Evolutionary conservation across 2,329 filamentous ascomycete genomes (phyloP).

Genomic region (Scytalidium sp.): DNA sequence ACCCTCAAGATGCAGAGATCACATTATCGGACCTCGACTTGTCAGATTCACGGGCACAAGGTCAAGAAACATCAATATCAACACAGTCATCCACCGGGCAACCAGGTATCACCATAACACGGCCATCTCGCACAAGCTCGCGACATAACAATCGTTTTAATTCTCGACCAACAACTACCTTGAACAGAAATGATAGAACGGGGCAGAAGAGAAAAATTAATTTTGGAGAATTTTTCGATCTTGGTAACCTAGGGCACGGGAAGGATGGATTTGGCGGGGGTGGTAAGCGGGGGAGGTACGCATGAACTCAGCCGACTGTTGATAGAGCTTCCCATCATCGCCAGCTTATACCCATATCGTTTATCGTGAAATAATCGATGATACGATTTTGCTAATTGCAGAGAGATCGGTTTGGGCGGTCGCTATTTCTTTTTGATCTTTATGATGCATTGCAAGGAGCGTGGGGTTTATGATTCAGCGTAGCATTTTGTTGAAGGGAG

Average conservation of each 20-base stretch:
- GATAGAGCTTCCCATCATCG: not conserved
- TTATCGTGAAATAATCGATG: not conserved
- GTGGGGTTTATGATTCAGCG: not conserved
- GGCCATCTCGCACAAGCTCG: conserved; percentile 19
- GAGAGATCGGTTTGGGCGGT: not conserved
- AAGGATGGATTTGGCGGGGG: conserved; percentile 49
- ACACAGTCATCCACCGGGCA: conserved; percentile 17
- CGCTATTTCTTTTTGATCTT: not conserved
- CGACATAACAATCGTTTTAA: conserved; percentile 24
- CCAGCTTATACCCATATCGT: not conserved
- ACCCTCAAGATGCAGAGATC: conserved; percentile 55
- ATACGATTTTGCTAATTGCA: not conserved
- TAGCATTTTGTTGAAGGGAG: not conserved
- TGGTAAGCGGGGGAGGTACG: conserved; percentile 30
- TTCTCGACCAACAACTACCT: conserved; percentile 1
- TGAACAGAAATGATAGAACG: conserved; percentile 49
- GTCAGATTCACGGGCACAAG: conserved; percentile 41
- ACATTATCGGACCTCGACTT: conserved; percentile 60
- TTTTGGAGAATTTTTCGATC: conserved; percentile 72
- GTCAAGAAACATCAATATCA: conserved; percentile 20
- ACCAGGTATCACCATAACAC: conserved; percentile 22
- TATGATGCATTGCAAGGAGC: not conserved
- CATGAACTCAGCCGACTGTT: conserved; percentile 15
- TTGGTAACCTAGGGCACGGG: conserved; percentile 58
- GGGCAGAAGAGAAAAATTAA: conserved; percentile 73